These are phyloP conservation scores for Rutidosis leptorrhynchoides DNA, from an alignment of 129 eudicot genomes.

Conservation along the genomic window DNA sequence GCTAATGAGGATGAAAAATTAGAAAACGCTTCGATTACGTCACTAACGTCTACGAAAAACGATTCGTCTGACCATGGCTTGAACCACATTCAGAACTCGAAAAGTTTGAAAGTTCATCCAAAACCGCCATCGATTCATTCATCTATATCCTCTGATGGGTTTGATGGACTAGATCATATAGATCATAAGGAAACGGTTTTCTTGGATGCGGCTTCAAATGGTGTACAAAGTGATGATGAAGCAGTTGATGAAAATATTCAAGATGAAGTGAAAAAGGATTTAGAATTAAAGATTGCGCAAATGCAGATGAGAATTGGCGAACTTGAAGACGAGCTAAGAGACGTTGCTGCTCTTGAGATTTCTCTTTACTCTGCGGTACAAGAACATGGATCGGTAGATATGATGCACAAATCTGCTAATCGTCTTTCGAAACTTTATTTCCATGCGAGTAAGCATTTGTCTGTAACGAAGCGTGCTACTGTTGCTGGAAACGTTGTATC, in stretches of 20 bases:
- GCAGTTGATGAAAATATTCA: constrained; percentile 37
- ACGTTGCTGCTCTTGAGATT: constrained; percentile 87
- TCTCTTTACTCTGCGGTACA: constrained; percentile 76
- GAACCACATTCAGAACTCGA: constrained; percentile 25
- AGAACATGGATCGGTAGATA: constrained; percentile 75
- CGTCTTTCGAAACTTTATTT: constrained; percentile 75
- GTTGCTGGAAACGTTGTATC: constrained; percentile 63
- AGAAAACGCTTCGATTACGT: constrained; percentile 35
- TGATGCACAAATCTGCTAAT: constrained; percentile 79
- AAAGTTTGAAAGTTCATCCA: constrained; percentile 48
- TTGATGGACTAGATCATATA: constrained; percentile 38
- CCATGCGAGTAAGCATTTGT: constrained; percentile 61
- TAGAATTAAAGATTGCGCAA: constrained; percentile 46
- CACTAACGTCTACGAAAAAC: neutral
- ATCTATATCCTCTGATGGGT: constrained; percentile 55
- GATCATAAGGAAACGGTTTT: constrained; percentile 43
- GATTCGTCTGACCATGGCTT: constrained; percentile 12
- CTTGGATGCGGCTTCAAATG: constrained; percentile 45
- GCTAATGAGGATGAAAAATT: constrained; percentile 59
- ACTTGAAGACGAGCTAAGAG: constrained; percentile 85
- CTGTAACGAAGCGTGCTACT: constrained; percentile 53
- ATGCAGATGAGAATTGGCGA: constrained; percentile 71
- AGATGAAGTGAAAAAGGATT: constrained; percentile 39
- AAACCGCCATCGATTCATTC: constrained; percentile 44
- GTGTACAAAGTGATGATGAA: constrained; percentile 49